A percentile compares a stretch with the other conserved stretches of the same genome.
Evolutionary conservation across 331 rosid genomes (phyloP).

Genomic region (Stylosanthes scabra): DNA sequence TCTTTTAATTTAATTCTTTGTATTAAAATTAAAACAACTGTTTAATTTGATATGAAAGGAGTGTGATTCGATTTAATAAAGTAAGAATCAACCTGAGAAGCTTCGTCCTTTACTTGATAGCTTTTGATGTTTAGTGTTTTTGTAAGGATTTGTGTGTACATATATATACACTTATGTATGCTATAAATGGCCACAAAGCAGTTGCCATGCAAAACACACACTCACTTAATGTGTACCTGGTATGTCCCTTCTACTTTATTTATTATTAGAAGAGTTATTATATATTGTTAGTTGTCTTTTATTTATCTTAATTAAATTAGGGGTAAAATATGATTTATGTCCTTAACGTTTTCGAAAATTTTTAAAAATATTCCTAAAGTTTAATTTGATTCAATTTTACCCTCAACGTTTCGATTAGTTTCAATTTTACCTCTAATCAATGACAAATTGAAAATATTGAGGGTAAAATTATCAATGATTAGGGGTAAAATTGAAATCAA

Average conservation of each 20-base stretch:
- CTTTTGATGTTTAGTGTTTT: slow-evolving; percentile 28
- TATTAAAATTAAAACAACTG: neutral
- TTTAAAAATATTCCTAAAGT: no score
- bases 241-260: neutral
- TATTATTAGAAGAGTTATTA: neutral
- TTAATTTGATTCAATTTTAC: no score
- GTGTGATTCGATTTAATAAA: slow-evolving; percentile 45
- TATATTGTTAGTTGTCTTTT: no score
- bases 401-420: no score
- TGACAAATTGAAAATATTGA: no score
- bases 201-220: slow-evolving; percentile 2
- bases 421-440: no score
- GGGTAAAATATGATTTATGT: no score
- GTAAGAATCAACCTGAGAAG: slow-evolving; percentile 40
- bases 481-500: no score
- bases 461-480: no score
- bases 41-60: slow-evolving; percentile 40
- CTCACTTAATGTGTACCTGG: neutral
- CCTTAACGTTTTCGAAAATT: no score
- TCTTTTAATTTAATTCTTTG: neutral
- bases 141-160: slow-evolving; percentile 27
- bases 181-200: neutral
- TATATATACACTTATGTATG: neutral
- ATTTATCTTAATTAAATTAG: no score
- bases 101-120: slow-evolving; percentile 43